Conservation (phyloP, 192 early-diverging fungal genomes). For the Umbelopsis isabellina region DNA sequence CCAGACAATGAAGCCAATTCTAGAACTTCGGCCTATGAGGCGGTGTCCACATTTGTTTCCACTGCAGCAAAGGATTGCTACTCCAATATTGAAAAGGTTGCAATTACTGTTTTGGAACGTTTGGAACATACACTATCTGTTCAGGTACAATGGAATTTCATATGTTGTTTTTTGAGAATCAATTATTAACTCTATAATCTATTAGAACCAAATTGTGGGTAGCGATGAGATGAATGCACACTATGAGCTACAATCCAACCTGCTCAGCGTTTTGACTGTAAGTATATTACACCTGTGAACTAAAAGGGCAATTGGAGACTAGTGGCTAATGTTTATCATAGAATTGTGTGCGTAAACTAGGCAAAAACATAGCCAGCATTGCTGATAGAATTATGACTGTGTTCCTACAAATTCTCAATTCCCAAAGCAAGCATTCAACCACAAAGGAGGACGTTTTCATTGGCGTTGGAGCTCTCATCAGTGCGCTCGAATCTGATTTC, state of each 20-base stretch:
- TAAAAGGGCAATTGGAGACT: constrained; percentile 2
- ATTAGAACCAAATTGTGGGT: constrained; percentile 75
- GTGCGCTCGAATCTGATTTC: constrained; percentile 86
- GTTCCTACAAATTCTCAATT: constrained; percentile 76
- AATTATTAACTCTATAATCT: neutral
- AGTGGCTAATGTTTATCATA: neutral
- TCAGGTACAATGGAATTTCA: neutral
- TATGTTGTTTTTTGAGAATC: neutral
- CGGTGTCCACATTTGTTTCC: constrained; percentile 82
- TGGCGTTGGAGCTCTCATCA: constrained; percentile 83
- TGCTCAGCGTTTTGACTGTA: constrained; percentile 89
- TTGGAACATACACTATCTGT: constrained; percentile 74
- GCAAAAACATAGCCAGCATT: constrained; percentile 70
- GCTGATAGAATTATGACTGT: constrained; percentile 92
- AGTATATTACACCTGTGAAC: constrained; percentile 17
- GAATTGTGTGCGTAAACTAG: constrained; percentile 82
- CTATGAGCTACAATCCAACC: constrained; percentile 89
- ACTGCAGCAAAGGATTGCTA: constrained; percentile 77
- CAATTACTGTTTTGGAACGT: constrained; percentile 75
- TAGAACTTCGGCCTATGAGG: constrained; percentile 91
- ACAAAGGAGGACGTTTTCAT: constrained; percentile 92
- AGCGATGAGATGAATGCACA: constrained; percentile 82
- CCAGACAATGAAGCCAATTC: constrained; percentile 82
- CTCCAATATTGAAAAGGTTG: constrained; percentile 74
- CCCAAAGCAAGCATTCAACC: constrained; percentile 78